These are phyloP conservation scores for Botryotinia convoluta DNA, from an alignment of 2,329 filamentous ascomycete species.

Conservation along the genomic window DNA sequence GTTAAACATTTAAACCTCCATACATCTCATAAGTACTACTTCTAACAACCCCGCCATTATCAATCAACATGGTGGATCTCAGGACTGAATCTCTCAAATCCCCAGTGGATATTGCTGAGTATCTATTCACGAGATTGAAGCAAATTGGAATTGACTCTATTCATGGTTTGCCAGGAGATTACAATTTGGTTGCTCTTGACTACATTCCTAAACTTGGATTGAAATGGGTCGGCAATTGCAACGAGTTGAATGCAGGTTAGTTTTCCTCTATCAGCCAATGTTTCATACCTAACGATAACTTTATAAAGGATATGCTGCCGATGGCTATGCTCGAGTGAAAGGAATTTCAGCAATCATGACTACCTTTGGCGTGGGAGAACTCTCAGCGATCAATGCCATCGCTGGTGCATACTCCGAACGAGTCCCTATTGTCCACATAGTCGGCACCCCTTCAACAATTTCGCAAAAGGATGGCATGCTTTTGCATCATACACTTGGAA, in stretches of 20 bases:
- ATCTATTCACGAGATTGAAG: slow-evolving; percentile 63
- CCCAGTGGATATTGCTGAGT: slow-evolving; percentile 59
- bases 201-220: slow-evolving; percentile 58
- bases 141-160: slow-evolving; percentile 64
- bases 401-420: slow-evolving; percentile 73
- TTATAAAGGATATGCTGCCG: slow-evolving; percentile 66
- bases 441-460: slow-evolving; percentile 50
- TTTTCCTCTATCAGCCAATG: not conserved
- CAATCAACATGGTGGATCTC: slow-evolving; percentile 39
- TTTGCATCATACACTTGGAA: slow-evolving; percentile 69
- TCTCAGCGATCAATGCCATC: slow-evolving; percentile 71
- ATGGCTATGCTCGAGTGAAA: slow-evolving; percentile 73
- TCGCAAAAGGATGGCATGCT: slow-evolving; percentile 48
- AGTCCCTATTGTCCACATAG: slow-evolving; percentile 66
- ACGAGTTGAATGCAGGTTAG: slow-evolving; percentile 70
- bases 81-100: slow-evolving; percentile 42
- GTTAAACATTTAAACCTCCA: slow-evolving; percentile 2
- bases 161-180: slow-evolving; percentile 70
- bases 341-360: slow-evolving; percentile 69
- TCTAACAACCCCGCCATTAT: not conserved
- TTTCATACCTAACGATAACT: not conserved
- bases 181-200: slow-evolving; percentile 68
- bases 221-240: slow-evolving; percentile 66
- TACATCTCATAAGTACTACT: not conserved
- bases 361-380: slow-evolving; percentile 72